Evolutionary conservation across 1,284 basidiomycete species (phyloP).

Genomic region (Sporisorium sorghi): DNA sequence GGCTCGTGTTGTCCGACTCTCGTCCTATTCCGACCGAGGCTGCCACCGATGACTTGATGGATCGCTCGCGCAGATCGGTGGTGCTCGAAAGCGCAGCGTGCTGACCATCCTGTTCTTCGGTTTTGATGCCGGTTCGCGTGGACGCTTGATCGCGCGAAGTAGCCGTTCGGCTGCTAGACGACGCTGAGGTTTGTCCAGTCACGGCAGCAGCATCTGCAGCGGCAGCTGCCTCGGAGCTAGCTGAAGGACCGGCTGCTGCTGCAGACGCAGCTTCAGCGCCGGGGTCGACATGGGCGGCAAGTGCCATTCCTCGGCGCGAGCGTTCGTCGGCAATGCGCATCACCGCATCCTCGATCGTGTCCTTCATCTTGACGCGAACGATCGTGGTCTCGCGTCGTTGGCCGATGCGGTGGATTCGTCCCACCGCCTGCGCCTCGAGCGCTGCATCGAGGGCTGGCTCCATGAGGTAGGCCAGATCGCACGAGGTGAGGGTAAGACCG

Average conservation of each 20-base stretch:
- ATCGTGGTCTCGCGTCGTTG: slow-evolving; percentile 46
- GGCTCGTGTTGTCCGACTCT: slow-evolving; percentile 30
- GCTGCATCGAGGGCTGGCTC: slow-evolving; percentile 53
- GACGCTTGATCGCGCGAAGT: not conserved
- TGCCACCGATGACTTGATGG: slow-evolving; percentile 45
- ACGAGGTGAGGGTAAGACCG: slow-evolving; percentile 53
- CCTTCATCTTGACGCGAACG: slow-evolving; percentile 53
- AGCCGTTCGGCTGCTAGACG: slow-evolving; percentile 1
- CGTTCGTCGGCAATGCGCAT: slow-evolving; percentile 52
- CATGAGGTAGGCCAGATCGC: slow-evolving; percentile 52
- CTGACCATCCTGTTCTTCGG: not conserved
- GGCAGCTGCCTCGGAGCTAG: not conserved
- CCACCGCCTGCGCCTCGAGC: slow-evolving; percentile 52
- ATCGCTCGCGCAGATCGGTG: slow-evolving; percentile 27
- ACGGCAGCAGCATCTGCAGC: not conserved
- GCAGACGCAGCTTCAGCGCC: not conserved
- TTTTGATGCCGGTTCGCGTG: not conserved
- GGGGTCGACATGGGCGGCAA: slow-evolving; percentile 24
- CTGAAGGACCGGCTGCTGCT: not conserved
- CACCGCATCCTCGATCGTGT: slow-evolving; percentile 55
- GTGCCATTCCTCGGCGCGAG: slow-evolving; percentile 36
- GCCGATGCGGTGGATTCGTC: slow-evolving; percentile 53
- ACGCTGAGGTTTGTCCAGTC: not conserved
- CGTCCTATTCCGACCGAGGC: slow-evolving; percentile 36
- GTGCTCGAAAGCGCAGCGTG: not conserved